Evolutionary conservation across 75 land plant genomes (phyloP).

Genomic region (Pseudotsuga menziesii): DNA sequence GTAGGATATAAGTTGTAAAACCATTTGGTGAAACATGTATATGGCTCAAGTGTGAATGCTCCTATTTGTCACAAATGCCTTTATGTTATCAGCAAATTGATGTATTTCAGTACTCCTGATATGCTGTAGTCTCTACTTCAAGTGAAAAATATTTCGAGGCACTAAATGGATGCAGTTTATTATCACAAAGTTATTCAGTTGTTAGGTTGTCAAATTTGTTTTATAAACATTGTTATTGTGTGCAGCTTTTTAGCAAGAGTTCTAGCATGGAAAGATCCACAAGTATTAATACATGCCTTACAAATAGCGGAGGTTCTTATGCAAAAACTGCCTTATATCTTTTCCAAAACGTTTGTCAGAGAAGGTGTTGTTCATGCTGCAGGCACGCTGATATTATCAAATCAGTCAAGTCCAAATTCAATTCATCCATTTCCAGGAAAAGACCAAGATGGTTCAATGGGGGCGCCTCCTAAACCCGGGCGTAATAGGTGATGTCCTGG

Average conservation of each 20-base stretch:
- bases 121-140: background rate
- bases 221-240: background rate
- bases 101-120: conserved; percentile 3
- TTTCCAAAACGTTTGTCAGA: conserved; percentile 45
- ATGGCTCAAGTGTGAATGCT: conserved; percentile 9
- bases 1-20: background rate
- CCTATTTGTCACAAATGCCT: conserved; percentile 5
- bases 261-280: conserved; percentile 50
- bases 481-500: background rate
- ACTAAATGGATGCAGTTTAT: background rate
- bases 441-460: too few relatives aligned
- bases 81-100: conserved; percentile 7
- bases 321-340: conserved; percentile 54
- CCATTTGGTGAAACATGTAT: background rate
- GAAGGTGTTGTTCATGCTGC: conserved; percentile 73
- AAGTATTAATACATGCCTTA: conserved; percentile 43
- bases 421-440: background rate
- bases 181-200: background rate
- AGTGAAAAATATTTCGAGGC: conserved; percentile 8
- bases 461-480: background rate
- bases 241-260: conserved; percentile 64
- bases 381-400: conserved; percentile 33
- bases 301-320: conserved; percentile 50
- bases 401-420: conserved; percentile 9
- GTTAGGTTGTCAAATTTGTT: background rate